Conservation (phyloP, 1,284 basidiomycete species). For the Boletus sp. region DNA sequence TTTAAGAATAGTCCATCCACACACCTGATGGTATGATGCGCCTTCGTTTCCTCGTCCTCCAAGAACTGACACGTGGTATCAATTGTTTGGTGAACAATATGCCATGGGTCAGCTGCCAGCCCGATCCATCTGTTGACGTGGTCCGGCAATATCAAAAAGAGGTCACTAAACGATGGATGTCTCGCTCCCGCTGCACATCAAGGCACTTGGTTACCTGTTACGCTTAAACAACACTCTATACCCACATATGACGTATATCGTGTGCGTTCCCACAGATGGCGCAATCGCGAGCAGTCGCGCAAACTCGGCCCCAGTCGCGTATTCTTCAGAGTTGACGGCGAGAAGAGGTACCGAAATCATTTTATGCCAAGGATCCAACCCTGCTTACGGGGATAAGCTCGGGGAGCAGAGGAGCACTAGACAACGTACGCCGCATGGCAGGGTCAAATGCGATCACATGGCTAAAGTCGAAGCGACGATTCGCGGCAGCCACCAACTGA, state of each 20-base stretch:
- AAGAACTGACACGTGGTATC: slow-evolving; percentile 16
- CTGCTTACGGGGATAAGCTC: slow-evolving; percentile 12
- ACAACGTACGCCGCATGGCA: slow-evolving; percentile 23
- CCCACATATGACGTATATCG: slow-evolving; percentile 25
- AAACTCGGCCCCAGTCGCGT: slow-evolving; percentile 32
- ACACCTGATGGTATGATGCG: slow-evolving; percentile 3
- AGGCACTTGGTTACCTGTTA: not conserved
- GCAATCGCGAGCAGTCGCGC: slow-evolving; percentile 23
- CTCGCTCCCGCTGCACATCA: slow-evolving; percentile 50
- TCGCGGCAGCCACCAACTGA: slow-evolving; percentile 27
- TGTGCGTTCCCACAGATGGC: slow-evolving; percentile 13
- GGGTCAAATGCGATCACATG: slow-evolving; percentile 31
- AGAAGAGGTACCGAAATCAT: slow-evolving; percentile 36
- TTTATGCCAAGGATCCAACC: slow-evolving; percentile 33
- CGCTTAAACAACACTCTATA: not conserved
- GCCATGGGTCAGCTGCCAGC: slow-evolving; percentile 19
- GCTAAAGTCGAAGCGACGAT: slow-evolving; percentile 24
- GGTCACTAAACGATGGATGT: slow-evolving; percentile 62
- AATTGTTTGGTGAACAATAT: slow-evolving; percentile 14
- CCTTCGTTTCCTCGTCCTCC: not conserved
- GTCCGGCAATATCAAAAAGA: slow-evolving; percentile 63
- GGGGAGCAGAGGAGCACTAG: not conserved
- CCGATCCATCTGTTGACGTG: slow-evolving; percentile 34
- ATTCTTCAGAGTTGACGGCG: slow-evolving; percentile 39
- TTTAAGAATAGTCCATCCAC: slow-evolving; percentile 2